Evolutionary conservation across 495 filamentous ascomycete genomes (phyloP).

Genomic region (Xylaria cubensis): DNA sequence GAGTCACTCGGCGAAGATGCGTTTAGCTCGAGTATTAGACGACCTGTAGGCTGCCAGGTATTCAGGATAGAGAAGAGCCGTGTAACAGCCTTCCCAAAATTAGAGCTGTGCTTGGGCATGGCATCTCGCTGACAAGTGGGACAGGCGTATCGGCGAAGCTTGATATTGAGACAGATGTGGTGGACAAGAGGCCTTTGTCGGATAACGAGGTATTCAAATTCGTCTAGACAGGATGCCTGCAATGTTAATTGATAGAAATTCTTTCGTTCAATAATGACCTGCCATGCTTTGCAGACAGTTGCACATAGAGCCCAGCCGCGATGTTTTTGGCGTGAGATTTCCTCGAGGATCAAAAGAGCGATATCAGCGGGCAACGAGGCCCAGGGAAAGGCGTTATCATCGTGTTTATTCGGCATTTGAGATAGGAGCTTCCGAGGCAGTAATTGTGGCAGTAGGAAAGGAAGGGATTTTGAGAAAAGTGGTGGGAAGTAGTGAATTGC

Average conservation of each 20-base stretch:
- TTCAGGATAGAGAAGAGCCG: constrained; percentile 34
- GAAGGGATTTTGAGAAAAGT: constrained; percentile 1
- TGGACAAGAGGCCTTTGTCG: constrained; percentile 32
- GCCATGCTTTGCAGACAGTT: constrained; percentile 28
- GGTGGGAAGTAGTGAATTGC: constrained; percentile 5
- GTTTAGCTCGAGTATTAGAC: constrained; percentile 37
- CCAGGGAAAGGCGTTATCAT: constrained; percentile 18
- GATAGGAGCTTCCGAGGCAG: constrained; percentile 2
- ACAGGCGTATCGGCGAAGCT: constrained; percentile 34
- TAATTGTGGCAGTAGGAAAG: constrained; percentile 4
- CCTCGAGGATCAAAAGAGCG: constrained; percentile 22
- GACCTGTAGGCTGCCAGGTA: constrained; percentile 27
- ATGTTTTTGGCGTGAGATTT: constrained; percentile 16
- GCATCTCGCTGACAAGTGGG: constrained; percentile 22
- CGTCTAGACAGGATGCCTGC: constrained; percentile 32
- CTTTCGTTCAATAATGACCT: constrained; percentile 22
- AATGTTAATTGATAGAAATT: constrained; percentile 29
- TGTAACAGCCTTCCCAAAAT: constrained; percentile 26
- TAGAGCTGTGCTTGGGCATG: constrained; percentile 18
- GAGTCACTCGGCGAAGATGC: constrained; percentile 36
- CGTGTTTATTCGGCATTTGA: constrained; percentile 2
- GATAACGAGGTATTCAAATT: constrained; percentile 29
- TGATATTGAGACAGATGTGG: constrained; percentile 32
- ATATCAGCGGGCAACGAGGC: constrained; percentile 26
- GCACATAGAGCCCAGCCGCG: constrained; percentile 23